Base-by-base conservation (phyloP, 306 rosid species). In the Pterocarpus macrocarpus region DNA sequence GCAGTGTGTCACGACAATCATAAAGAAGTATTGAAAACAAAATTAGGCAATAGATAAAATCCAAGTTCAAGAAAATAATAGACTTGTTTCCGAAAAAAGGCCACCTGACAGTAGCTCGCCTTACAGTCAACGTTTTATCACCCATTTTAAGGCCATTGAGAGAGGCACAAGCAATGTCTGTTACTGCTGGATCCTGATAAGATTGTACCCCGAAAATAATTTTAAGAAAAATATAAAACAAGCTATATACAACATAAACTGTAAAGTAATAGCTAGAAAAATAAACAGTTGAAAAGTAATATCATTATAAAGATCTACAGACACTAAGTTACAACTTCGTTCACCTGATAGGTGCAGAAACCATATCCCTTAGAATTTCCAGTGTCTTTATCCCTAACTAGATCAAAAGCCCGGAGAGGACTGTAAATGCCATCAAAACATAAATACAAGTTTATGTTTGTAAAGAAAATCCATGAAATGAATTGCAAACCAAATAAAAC, bases 341-440 rank as follows among this genome's bases (percentile, higher is more conserved):
- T 80, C 71, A 92, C 97, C 97, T 92, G 90, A 82, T 92, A 92
- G 45, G 90, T 85, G 61, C 97, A 90, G 79, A 92, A 92, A 80
- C 92, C 95, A 88, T 92, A 92, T 82, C 95, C 97, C 81, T 91
- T 89, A 44, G 97, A 92, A 78, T 91, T 89, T 84, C 95, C 97
- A 0, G 95, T 92, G 68, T 91, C 95, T 88, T 85, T 92, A 84
- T 92, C 95, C 86, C 90, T 88, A 73, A 91, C 97, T 28, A 92
- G 84, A 71, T 92, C 97, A 73, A 91, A 92, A 9, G 90, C 90
- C 32, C 90, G 89, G 57, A 92, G 94, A 77, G 95, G 86, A 62
- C 97, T 92, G 94, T 84, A 73, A 81, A 41, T 57, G 69, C 10
- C 53, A 65, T 77, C 78, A 84, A 76, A 84, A 62, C 63, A 12